phyloP scores from a whole-genome alignment of 1,284 basidiomycete genomes.

The Filobasidium uniguttulatum region DNA sequence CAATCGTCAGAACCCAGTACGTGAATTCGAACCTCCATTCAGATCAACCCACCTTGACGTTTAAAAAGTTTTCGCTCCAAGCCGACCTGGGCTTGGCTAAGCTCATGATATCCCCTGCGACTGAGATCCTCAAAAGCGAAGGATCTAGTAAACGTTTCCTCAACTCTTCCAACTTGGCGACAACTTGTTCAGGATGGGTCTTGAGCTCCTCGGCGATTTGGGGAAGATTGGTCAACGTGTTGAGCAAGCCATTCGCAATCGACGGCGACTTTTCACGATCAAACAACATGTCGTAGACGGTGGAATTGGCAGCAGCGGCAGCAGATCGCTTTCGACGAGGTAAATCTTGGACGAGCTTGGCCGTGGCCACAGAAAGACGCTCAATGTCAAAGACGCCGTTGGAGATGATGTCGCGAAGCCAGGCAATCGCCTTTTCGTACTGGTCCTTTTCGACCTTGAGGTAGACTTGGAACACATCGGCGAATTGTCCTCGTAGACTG shows the following conservation, averaged over 20 bases:
- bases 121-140: conserved; percentile 67
- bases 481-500: conserved; percentile 56
- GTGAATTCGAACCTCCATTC: conserved; percentile 47
- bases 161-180: conserved; percentile 60
- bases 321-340: conserved; percentile 90
- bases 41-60: conserved; percentile 59
- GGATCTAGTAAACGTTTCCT: conserved; percentile 44
- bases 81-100: conserved; percentile 57
- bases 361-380: conserved; percentile 70
- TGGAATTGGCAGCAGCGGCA: conserved; percentile 58
- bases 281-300: conserved; percentile 57
- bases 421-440: conserved; percentile 70
- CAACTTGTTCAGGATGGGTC: conserved; percentile 56
- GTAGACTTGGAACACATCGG: conserved; percentile 60
- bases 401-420: conserved; percentile 82
- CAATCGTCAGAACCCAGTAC: neutral
- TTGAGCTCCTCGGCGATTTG: conserved; percentile 59
- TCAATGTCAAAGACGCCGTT: conserved; percentile 63
- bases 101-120: conserved; percentile 68
- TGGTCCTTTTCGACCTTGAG: conserved; percentile 70
- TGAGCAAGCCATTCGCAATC: conserved; percentile 55
- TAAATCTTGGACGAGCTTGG: conserved; percentile 82
- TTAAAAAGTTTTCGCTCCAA: conserved; percentile 56
- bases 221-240: conserved; percentile 67
- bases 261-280: conserved; percentile 57